Base-by-base conservation (phyloP, 2,329 filamentous ascomycete species). In the Fusarium lyarnte region DNA sequence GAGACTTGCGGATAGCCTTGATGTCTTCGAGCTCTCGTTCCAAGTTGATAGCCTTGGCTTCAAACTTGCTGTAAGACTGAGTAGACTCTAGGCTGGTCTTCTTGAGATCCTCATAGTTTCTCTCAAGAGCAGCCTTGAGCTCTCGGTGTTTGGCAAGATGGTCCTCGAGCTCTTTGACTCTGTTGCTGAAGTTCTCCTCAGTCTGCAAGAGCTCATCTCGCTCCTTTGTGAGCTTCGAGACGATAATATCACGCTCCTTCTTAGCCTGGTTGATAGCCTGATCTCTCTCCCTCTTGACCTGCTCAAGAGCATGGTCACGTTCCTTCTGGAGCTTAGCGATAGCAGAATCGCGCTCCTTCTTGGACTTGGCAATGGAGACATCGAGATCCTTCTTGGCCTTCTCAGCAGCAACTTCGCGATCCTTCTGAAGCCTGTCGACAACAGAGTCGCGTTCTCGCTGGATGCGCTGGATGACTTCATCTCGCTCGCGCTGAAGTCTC, bases 91-190 rank as follows among this genome's bases (percentile, higher is more conserved):
- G 47, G 17, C 68, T 69, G 17, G 76, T 70, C 64, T 76, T 76
- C 63, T 77, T 72, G 49, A 79, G 70, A 13, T 66, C 47, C n/a
- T 78, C 77, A 25, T 78, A 79, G 58, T 78, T 74, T 12, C 49
- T 63, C 64, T 78, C 74, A 6, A 79, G 71, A 31, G 72, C 64
- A 43, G 72, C 73, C 63, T 74, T 78, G 33, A 76, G 64, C 53
- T 78, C 77, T 11, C 64, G 59, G 52, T 77, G 74, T 36, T 75
- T 75, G n/a, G 46, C 29, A 8, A 78, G 65, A 12, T 78, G 75
- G 13, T 71, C 74, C 47, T 78, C 76, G 17, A 78, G 66, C 61
- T 78, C 77, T 64, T 76, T 78, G 46, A 78, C 70, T 49, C 76
- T 76, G 54, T 61, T 59, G 46, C 76, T 62, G 16, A 73, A 74